These are phyloP conservation scores for Tuctoria greenei DNA, from an alignment of 176 grass and related monocot species.

Conservation along the genomic window DNA sequence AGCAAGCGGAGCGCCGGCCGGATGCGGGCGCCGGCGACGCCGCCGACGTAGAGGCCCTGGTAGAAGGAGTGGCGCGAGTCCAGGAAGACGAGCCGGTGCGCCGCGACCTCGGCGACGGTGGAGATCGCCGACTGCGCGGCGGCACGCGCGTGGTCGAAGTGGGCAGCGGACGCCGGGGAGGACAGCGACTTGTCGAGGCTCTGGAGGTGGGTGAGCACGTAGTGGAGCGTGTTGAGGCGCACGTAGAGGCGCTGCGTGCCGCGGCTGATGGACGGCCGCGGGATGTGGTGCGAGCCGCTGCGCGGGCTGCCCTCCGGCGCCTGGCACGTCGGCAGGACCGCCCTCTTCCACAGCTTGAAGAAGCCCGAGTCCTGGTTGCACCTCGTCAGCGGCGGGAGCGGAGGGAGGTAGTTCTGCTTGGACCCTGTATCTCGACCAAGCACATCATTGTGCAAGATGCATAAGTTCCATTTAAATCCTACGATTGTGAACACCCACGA, in stretches of 20 bases:
- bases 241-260: conserved; percentile 93
- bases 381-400: conserved; percentile 66
- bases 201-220: conserved; percentile 61
- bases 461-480: background rate
- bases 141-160: conserved; percentile 49
- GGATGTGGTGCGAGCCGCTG: conserved; percentile 39
- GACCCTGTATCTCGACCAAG: conserved; percentile 37
- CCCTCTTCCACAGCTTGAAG: conserved; percentile 74
- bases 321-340: conserved; percentile 64
- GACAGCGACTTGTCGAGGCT: conserved; percentile 56
- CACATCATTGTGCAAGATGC: background rate
- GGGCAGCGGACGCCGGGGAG: conserved; percentile 10
- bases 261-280: conserved; percentile 76
- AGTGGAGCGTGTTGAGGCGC: conserved; percentile 91
- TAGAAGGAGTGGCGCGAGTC: conserved; percentile 62
- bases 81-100: conserved; percentile 70
- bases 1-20: conserved; percentile 55
- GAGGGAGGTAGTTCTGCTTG: conserved; percentile 70
- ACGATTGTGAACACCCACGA: background rate
- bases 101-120: conserved; percentile 68
- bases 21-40: conserved; percentile 53
- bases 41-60: conserved; percentile 52
- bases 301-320: conserved; percentile 32
- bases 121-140: conserved; percentile 56
- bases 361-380: conserved; percentile 89